phyloP scores from a whole-genome alignment of 148 eudicot species.

The Pharnaceum exiguum region DNA sequence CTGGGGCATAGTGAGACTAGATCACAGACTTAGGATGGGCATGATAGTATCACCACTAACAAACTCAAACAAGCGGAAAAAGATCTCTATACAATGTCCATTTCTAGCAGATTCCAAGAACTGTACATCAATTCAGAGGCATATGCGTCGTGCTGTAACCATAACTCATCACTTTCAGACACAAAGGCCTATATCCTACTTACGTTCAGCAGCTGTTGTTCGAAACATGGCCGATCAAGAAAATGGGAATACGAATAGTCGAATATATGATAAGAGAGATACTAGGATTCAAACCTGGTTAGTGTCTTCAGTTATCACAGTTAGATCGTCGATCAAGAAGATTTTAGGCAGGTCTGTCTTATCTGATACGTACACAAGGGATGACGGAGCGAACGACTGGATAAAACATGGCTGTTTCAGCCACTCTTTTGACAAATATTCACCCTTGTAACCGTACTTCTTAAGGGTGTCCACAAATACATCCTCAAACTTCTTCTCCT shows the following conservation, averaged over 20 bases:
- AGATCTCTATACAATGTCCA: no score
- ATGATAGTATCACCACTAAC: no score
- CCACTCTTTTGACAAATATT: conserved; percentile 87
- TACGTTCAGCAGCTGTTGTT: neutral
- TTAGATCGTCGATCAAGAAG: conserved; percentile 69
- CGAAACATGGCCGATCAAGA: neutral
- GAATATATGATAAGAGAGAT: neutral
- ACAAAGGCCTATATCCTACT: no score
- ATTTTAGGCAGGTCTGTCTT: conserved; percentile 84
- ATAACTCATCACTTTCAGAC: no score
- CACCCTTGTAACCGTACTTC: conserved; percentile 80
- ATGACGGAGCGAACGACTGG: conserved; percentile 95
- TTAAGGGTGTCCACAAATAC: conserved; percentile 70
- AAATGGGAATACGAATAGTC: neutral
- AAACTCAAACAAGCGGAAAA: no score
- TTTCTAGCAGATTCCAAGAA: no score
- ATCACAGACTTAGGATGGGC: no score
- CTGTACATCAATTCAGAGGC: no score
- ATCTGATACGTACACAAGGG: conserved; percentile 69
- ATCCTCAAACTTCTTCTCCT: conserved; percentile 81
- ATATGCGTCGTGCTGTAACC: no score
- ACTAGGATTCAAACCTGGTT: conserved; percentile 62
- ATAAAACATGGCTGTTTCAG: conserved; percentile 83
- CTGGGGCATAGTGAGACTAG: no score
- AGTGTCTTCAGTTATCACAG: conserved; percentile 74